Evolutionary conservation across 2,329 filamentous ascomycete species (phyloP), one percentile per base, ranked within the genome.

Genomic region (Phyllosticta citrichinensis): DNA sequence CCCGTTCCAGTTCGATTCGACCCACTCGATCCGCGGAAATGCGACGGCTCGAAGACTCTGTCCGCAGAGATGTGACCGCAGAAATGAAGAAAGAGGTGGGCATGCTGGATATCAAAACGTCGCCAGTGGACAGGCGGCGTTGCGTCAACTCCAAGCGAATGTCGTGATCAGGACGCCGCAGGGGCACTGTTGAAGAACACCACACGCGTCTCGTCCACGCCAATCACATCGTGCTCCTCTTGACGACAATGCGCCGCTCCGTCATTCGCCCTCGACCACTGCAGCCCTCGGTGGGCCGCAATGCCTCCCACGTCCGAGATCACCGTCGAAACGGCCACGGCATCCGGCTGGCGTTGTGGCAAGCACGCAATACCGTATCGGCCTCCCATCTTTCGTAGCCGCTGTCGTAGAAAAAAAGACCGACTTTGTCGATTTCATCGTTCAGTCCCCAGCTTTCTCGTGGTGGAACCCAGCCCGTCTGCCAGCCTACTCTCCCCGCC

Each of bases 161-260:
- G 58, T 61, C 58, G 58, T 61, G 58, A 61, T 60, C 53, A 53
- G 52, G 53, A 40, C 53, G 47, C 58, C 35, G 58, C 58, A 56
- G 58, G 58, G 54, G 47, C 12, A 14, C 10, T 24, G 51, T 24
- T n/a, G 19, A 51, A 17, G 12, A 61, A 14, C 20, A 40, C 54
- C 54, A 52, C 52, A 47, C 55, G 47, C 47, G 54, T 20, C 52
- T 27, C 27, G 58, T 40, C 54, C 40, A 56, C 53, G 52, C 58
- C 58, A 61, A 61, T 61, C 58, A 56, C 12, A 47, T 8, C 54
- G 47, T 56, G 20, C 35, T 17, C 22, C 5, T 51, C 24, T 22
- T 24, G 27, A 56, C 56, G 40, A 40, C 47, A 53, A 51, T 19
- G 11, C 27, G 25, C 53, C 54, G 27, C 35, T 25, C 40, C 47